Conservation (phyloP, 768 basidiomycete genomes). For the Leucocoprinus sp. region DNA sequence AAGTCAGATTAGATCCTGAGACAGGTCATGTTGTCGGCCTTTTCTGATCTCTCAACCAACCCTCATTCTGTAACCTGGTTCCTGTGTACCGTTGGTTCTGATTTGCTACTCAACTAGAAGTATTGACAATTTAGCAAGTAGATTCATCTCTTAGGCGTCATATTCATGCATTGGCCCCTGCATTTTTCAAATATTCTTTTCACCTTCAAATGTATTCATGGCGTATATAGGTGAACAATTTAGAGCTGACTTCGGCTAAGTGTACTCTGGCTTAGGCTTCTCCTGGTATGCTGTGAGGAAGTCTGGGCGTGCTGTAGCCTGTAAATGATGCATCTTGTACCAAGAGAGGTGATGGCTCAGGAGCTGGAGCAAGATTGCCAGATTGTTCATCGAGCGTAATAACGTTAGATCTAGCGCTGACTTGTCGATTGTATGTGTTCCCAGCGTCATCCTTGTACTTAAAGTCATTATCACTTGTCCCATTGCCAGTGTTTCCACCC, state of each 20-base stretch:
- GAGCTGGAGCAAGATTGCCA: constrained; percentile 29
- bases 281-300: neutral
- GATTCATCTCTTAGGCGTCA: neutral
- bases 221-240: too few relatives aligned
- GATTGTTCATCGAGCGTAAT: constrained; percentile 53
- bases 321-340: neutral
- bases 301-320: constrained; percentile 3
- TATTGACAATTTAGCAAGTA: neutral
- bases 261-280: neutral
- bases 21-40: constrained; percentile 80
- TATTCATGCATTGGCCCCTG: neutral
- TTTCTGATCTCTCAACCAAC: constrained; percentile 41
- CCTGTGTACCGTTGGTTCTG: neutral
- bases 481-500: constrained; percentile 52
- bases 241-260: too few relatives aligned
- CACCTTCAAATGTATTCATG: too few relatives aligned
- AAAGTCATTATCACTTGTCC: constrained; percentile 64
- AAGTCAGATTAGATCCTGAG: constrained; percentile 73
- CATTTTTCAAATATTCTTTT: too few relatives aligned
- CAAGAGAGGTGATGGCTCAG: neutral
- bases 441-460: constrained; percentile 47
- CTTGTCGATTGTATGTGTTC: constrained; percentile 55
- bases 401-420: constrained; percentile 51
- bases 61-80: neutral
- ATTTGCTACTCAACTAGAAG: constrained; percentile 2